Base-by-base conservation (phyloP, 768 basidiomycete genomes). In the Kwoniella sp. region DNA sequence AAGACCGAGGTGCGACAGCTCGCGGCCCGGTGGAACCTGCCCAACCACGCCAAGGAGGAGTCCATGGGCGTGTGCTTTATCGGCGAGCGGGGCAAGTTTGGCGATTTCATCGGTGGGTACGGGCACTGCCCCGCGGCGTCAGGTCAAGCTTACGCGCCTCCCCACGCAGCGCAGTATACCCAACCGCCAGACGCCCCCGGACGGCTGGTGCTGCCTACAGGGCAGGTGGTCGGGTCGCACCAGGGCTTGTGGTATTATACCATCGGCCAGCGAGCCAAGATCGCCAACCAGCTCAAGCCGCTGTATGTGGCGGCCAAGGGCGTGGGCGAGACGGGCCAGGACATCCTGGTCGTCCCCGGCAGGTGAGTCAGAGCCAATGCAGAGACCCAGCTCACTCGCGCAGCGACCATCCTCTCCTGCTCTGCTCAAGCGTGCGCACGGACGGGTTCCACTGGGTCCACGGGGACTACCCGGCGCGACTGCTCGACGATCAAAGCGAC, bases 11-110 rank as follows among this genome's bases (percentile, higher is more conserved):
- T 95, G 0, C 80, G 89, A 12, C 77, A 80, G 51, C 75, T 93
- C 15, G 92, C 92, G 0, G 73, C 73, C 8, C 68, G 80, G 27
- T 80, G 80, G 69, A 75, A 71, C 1, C 73, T 96, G 17, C 83
- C 84, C 3, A 90, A 85, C 2, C 87, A 88, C 0, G 78, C 80
- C 2, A 79, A 88, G 53, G 79, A 78, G 15, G 92, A 98, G 67
- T 90, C 88, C 72, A 90, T 93, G 83, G 92, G 92, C 0, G 80
- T 98, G 15, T 98, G 92, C 66, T 98, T 98, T 59, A 84, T 98
- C 1, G 92, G 91, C 4, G 82, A 91, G 67, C 83, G 85, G 64
- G 78, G 79, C 9, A 80, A 76, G 41, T 92, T 93, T 60, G 77
- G 79, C 23, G 75, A 80, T 8, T 96, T 92, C 67, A 71, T 92